Conservation (phyloP, 371 early-diverging fungal genomes). For the Actinomucor elegans region DNA sequence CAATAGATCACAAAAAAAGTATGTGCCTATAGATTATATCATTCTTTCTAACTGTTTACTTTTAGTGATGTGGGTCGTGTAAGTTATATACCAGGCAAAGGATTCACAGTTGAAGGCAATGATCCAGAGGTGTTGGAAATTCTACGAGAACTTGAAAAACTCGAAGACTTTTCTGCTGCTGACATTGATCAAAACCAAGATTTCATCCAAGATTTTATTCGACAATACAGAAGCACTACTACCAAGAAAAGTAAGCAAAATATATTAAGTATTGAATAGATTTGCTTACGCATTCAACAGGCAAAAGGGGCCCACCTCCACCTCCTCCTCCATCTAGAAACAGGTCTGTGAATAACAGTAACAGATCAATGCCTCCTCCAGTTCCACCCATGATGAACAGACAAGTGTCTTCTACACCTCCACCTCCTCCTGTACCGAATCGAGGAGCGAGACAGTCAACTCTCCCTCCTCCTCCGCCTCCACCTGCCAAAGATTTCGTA, state of each 20-base stretch:
- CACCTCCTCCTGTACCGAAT: conserved; percentile 5
- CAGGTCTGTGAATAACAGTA: not conserved
- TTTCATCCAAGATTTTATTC: conserved; percentile 41
- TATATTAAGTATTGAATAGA: not conserved
- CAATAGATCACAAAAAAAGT: conserved; percentile 27
- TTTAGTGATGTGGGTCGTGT: conserved; percentile 69
- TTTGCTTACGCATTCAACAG: not conserved
- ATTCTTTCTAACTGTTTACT: too few species aligned
- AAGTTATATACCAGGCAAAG: conserved; percentile 74
- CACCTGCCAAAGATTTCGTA: too few species aligned
- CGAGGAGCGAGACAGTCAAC: not conserved
- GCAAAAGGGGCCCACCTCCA: conserved; percentile 11
- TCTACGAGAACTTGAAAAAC: conserved; percentile 56
- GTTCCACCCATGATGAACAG: not conserved
- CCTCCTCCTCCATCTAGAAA: conserved; percentile 20
- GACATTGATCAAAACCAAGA: conserved; percentile 53
- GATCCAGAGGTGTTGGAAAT: conserved; percentile 76
- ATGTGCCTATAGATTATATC: not conserved
- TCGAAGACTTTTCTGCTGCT: conserved; percentile 71
- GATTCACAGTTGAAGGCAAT: conserved; percentile 76
- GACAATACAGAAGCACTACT: conserved; percentile 8
- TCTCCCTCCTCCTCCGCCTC: conserved; percentile 18
- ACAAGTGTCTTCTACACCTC: not conserved
- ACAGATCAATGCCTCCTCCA: conserved; percentile 4
- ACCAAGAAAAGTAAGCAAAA: not conserved